phyloP scores from a whole-genome alignment of 331 rosid species.

The Ulmus americana region DNA sequence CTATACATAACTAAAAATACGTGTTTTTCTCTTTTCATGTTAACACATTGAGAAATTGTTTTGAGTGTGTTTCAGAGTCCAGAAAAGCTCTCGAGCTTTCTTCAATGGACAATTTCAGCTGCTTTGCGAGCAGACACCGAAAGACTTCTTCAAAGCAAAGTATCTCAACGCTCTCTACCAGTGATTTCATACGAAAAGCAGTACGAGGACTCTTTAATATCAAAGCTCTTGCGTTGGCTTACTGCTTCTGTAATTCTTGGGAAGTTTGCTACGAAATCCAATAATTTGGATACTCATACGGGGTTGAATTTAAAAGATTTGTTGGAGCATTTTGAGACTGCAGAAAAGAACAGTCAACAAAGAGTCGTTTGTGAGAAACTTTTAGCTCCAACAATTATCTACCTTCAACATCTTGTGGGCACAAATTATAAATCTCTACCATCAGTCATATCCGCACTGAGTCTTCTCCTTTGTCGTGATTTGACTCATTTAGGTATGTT shows the following conservation, averaged over 20 bases:
- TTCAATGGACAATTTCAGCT: constrained; percentile 59
- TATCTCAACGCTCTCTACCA: constrained; percentile 24
- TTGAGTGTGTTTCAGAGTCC: constrained; percentile 35
- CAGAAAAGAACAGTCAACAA: constrained; percentile 30
- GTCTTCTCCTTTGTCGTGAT: constrained; percentile 46
- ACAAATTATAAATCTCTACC: constrained; percentile 43
- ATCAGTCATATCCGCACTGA: constrained; percentile 63
- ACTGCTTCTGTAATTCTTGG: constrained; percentile 64
- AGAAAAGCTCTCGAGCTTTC: constrained; percentile 56
- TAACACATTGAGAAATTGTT: constrained; percentile 6
- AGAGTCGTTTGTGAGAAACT: constrained; percentile 41
- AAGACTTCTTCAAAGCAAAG: constrained; percentile 26
- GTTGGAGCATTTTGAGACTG: constrained; percentile 33
- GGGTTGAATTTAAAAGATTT: constrained; percentile 34
- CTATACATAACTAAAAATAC: background rate
- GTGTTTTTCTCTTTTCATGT: background rate
- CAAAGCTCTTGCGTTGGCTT: constrained; percentile 65
- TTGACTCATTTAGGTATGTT: constrained; percentile 46
- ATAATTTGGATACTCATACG: constrained; percentile 27
- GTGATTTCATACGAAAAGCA: constrained; percentile 33
- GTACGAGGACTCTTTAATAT: constrained; percentile 38
- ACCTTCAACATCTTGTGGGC: constrained; percentile 55
- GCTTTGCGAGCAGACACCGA: constrained; percentile 48
- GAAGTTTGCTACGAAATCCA: constrained; percentile 37
- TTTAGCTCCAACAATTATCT: constrained; percentile 59